phyloP scores from a whole-genome alignment of 352 stramenopile species.

The Pythium aphanidermatum region DNA sequence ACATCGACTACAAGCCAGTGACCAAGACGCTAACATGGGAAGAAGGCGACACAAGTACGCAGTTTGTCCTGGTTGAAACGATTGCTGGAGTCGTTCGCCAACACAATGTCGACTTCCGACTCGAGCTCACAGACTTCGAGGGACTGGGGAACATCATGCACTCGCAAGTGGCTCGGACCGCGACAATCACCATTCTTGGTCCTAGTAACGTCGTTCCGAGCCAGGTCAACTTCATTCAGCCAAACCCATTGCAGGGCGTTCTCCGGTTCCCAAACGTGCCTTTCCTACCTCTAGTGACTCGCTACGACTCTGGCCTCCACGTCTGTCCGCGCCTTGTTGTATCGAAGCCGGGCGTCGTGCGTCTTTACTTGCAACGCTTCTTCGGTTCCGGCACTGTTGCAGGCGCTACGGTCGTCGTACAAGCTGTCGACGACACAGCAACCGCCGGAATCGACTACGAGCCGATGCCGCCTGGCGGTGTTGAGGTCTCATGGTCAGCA shows the following conservation, averaged over 20 bases:
- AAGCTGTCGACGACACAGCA: conserved; percentile 45
- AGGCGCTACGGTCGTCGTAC: conserved; percentile 25
- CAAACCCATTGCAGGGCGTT: conserved; percentile 25
- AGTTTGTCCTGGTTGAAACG: conserved; percentile 39
- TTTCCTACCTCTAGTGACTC: conserved; percentile 44
- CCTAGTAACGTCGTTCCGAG: conserved; percentile 30
- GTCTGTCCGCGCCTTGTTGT: conserved; percentile 40
- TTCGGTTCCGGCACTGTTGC: conserved; percentile 28
- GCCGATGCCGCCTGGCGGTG: conserved; percentile 14
- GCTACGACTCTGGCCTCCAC: conserved; percentile 43
- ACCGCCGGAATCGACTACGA: conserved; percentile 44
- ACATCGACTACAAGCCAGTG: conserved; percentile 45
- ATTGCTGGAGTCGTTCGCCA: conserved; percentile 28
- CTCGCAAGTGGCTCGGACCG: conserved; percentile 23
- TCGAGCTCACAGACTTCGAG: conserved; percentile 28
- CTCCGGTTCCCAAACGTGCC: conserved; percentile 33
- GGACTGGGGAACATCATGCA: conserved; percentile 13
- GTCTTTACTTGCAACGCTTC: conserved; percentile 42
- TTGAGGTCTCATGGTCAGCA: conserved; percentile 23
- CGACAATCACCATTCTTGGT: conserved; percentile 38
- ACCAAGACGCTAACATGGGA: conserved; percentile 33
- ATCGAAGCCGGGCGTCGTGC: conserved; percentile 26
- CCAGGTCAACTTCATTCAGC: conserved; percentile 49
- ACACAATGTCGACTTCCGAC: conserved; percentile 22
- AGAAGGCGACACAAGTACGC: conserved; percentile 43